These are phyloP conservation scores for Didymellaceae sp. DNA, from an alignment of 2,329 filamentous ascomycete genomes.

Conservation along the genomic window DNA sequence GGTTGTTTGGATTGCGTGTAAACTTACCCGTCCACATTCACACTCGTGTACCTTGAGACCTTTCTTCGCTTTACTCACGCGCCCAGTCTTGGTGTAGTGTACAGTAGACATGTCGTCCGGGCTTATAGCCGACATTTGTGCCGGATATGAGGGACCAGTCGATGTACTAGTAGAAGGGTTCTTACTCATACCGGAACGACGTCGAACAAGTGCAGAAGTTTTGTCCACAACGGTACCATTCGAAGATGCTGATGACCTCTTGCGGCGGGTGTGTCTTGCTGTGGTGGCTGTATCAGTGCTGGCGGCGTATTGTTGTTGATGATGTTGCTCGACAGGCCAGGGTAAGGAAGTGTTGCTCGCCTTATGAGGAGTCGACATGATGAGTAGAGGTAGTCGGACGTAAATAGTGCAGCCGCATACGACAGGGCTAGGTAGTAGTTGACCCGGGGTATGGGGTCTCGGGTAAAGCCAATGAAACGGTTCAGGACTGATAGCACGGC, in stretches of 20 bases:
- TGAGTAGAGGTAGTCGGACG: slow-evolving; percentile 32
- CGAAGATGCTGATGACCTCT: slow-evolving; percentile 33
- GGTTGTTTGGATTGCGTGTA: not conserved
- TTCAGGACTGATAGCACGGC: slow-evolving; percentile 43
- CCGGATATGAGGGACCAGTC: slow-evolving; percentile 37
- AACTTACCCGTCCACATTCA: slow-evolving; percentile 56
- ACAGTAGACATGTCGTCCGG: slow-evolving; percentile 41
- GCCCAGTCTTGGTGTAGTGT: slow-evolving; percentile 54
- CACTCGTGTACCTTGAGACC: slow-evolving; percentile 55
- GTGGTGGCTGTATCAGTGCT: slow-evolving; percentile 21
- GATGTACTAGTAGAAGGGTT: slow-evolving; percentile 32
- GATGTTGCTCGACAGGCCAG: slow-evolving; percentile 27
- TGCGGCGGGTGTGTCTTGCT: slow-evolving; percentile 27
- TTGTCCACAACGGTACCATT: slow-evolving; percentile 33
- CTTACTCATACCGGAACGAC: slow-evolving; percentile 35
- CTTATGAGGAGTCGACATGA: slow-evolving; percentile 43
- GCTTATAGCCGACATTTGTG: slow-evolving; percentile 40
- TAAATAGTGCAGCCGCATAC: slow-evolving; percentile 42
- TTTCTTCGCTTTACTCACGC: slow-evolving; percentile 57
- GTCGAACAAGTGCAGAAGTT: slow-evolving; percentile 34
- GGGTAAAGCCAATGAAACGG: slow-evolving; percentile 34
- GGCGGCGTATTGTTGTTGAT: slow-evolving; percentile 32
- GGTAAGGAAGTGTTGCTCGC: slow-evolving; percentile 43
- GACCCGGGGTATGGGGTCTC: slow-evolving; percentile 42
- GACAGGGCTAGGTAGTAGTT: slow-evolving; percentile 38